phyloP scores from a whole-genome alignment of 805 yeast genomes.

The Pichia thaimueangensis region DNA sequence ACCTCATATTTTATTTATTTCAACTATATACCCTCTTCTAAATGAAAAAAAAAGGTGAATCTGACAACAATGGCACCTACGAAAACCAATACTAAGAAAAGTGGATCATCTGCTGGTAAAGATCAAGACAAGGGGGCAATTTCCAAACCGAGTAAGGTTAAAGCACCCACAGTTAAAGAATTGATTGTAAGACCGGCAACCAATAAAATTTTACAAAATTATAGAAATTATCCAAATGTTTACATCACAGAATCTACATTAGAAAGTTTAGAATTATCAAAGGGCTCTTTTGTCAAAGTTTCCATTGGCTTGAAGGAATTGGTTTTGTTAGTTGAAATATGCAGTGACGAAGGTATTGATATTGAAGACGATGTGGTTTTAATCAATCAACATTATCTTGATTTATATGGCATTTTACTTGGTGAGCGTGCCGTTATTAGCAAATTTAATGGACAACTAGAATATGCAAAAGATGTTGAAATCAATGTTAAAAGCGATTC shows the following conservation, averaged over 20 bases:
- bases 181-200: slow-evolving; percentile 25
- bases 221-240: slow-evolving; percentile 15
- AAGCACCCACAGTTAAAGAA: slow-evolving; percentile 22
- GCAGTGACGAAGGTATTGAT: slow-evolving; percentile 16
- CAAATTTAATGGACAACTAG: slow-evolving; percentile 45
- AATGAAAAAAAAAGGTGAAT: no score
- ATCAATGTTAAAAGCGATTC: slow-evolving; percentile 8
- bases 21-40: no score
- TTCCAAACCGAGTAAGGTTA: slow-evolving; percentile 9
- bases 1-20: no score
- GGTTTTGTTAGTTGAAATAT: slow-evolving; percentile 11
- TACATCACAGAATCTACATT: slow-evolving; percentile 23
- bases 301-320: slow-evolving; percentile 20
- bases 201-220: not conserved
- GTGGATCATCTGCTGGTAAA: not conserved
- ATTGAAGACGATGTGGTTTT: slow-evolving; percentile 26
- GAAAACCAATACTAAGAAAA: not conserved
- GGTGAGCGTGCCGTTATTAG: slow-evolving; percentile 35
- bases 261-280: slow-evolving; percentile 18
- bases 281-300: slow-evolving; percentile 24
- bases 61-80: slow-evolving; percentile 7
- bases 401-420: slow-evolving; percentile 19
- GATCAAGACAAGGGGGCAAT: slow-evolving; percentile 2
- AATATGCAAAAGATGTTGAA: slow-evolving; percentile 22
- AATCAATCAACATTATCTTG: slow-evolving; percentile 18